phyloP scores from a whole-genome alignment of 345 rosid genomes.

The Raphanus sativus region DNA sequence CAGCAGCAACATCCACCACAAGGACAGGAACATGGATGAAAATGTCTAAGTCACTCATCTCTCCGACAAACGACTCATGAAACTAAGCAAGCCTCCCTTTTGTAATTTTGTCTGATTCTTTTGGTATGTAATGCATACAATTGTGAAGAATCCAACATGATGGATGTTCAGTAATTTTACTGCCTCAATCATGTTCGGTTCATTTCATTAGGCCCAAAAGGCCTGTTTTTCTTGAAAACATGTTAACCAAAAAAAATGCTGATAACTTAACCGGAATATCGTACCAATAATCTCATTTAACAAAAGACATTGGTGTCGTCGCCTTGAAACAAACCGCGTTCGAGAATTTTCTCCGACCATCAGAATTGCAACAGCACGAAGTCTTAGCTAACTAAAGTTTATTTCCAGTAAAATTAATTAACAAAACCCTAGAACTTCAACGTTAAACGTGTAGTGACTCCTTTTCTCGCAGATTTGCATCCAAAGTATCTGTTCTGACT shows the following conservation, averaged over 20 bases:
- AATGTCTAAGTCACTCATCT: neutral
- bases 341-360: neutral
- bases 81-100: neutral
- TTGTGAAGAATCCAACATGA: too few species aligned
- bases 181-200: neutral
- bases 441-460: neutral
- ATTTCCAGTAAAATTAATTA: too few species aligned
- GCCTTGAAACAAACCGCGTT: neutral
- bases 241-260: neutral
- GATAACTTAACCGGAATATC: neutral
- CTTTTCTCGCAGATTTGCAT: neutral
- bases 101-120: too few species aligned
- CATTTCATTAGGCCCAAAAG: neutral
- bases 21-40: slow-evolving; percentile 67
- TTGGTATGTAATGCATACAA: too few species aligned
- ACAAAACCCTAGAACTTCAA: neutral
- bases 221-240: neutral
- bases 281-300: neutral
- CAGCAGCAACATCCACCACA: slow-evolving; percentile 44
- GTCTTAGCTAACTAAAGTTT: neutral
- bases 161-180: neutral
- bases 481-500: neutral
- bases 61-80: neutral
- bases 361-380: neutral
- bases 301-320: slow-evolving; percentile 1